phyloP scores from a whole-genome alignment of 83 land plant species.

The Isoetes engelmannii region DNA sequence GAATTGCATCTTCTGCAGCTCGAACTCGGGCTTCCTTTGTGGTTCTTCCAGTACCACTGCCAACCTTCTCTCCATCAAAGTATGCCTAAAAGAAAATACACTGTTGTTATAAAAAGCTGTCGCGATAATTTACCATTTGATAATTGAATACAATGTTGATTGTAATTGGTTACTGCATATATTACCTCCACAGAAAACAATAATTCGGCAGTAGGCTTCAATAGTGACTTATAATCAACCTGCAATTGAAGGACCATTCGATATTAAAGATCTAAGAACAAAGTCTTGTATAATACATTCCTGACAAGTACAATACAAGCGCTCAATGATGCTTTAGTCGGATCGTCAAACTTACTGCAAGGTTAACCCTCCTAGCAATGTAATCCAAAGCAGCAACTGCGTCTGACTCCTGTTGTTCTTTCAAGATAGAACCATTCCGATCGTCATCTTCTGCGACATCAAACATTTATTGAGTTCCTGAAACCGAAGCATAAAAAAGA shows the following conservation, averaged over 20 bases:
- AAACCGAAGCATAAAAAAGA: too few relatives aligned
- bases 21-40: conserved; percentile 61
- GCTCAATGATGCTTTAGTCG: neutral
- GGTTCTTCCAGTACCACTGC: conserved; percentile 61
- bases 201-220: conserved; percentile 37
- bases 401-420: too few relatives aligned
- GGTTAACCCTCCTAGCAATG: conserved; percentile 43
- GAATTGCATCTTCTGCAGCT: conserved; percentile 68
- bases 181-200: conserved; percentile 61
- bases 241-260: too few relatives aligned
- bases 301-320: neutral
- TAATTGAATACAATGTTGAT: neutral
- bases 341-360: conserved; percentile 31
- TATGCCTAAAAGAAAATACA: conserved; percentile 34
- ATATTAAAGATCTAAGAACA: conserved; percentile 1
- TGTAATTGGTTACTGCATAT: neutral
- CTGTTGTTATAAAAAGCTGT: neutral
- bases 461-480: too few relatives aligned
- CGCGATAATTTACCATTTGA: neutral
- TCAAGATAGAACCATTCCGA: too few relatives aligned
- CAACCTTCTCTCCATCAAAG: conserved; percentile 59
- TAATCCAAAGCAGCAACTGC: conserved; percentile 48
- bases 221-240: conserved; percentile 55
- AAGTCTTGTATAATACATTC: neutral
- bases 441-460: too few relatives aligned